Evolutionary conservation across 1,284 basidiomycete species (phyloP), one percentile per base, ranked within the genome.

Genomic region (Boletus sp.): DNA sequence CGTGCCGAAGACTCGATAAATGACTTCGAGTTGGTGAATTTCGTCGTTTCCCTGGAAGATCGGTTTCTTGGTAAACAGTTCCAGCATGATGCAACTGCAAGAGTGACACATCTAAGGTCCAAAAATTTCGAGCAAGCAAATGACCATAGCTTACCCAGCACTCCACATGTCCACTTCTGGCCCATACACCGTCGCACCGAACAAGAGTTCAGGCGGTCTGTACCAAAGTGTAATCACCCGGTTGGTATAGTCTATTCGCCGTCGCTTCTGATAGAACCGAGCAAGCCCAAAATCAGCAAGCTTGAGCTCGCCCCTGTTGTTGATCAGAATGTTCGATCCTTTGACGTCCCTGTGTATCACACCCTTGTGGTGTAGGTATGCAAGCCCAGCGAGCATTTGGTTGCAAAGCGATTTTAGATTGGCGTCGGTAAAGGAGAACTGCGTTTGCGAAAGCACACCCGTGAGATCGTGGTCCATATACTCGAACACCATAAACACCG

Each of bases 141-240:
- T 44, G 25, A 54, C 44, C 54, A 25, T 16, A 56, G 37, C 57
- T 66, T 76, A 96, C 94, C 97, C 97, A 16, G 97, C 97, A 73
- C 95, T 97, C 97, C 97, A 99, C 89, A 97, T 97, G 72, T 99
- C 97, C n/a, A 99, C 97, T 71, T 98, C 97, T 4, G 94, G 90
- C 2, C 96, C 97, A 77, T 99, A 99, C 25, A 95, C 88, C 3
- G 97, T 99, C 52, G 95, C 95, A 21, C 97, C 98, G 66, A 99
- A 89, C 44, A 99, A 78, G 52, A 99, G 81, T 75, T 99, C 98
- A 6, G 97, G 97, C 7, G 95, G 94, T 50, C 97, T 88, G 77
- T 99, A 99, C 98, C 98, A 99, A 50, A 98, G 84, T 17, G 97
- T 99, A 67, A 99, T 98, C 48, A 99, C 97, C 35, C 97, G 87